Base-by-base conservation (phyloP, 208 protist genomes). In the Zelonia costaricensis region DNA sequence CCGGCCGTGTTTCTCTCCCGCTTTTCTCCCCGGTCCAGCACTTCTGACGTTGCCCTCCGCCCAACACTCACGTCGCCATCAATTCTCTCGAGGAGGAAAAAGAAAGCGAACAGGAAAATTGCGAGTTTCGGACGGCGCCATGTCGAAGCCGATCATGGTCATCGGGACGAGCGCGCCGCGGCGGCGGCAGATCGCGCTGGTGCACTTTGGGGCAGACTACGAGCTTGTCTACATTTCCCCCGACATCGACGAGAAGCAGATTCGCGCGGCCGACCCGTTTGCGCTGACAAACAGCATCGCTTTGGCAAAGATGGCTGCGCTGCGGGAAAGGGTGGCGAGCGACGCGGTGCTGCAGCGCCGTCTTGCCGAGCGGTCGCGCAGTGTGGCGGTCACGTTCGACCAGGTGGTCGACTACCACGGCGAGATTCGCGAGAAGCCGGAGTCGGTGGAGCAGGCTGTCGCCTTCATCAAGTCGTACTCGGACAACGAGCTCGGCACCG, bases 371-470 rank as follows among this genome's bases (percentile, higher is more conserved):
- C 62, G 53, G 0, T 70, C 59, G 9, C 68, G 62, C 38, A 73
- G 69, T 23, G 76, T 92, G 12, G 84, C 75, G 2, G 56, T 95
- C 0, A 91, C 87, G 4, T 93, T 91, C 76, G 90, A 96, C 60
- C 90, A 96, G 62, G 90, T 96, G 0, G 83, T 93, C 9, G 57
- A 88, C 49, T 92, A 76, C 61, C 54, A 83, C 27, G 75, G 72
- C 18, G 72, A 96, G 42, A 82, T 96, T 18, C 90, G 90, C 10
- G 86, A 96, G 52, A 96, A 96, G 58, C 90, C 90, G 2, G 57
- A 61, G 15, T 76, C 66, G 7, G 30, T 38, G 15, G 80, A 78
- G 35, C 71, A 96, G 55, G 66, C 60, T 6, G 36, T 51, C 10
- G 36, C 25, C 15, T 96, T 92, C 63, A 64, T 96, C 15, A 31